Conservation (phyloP, 2,329 filamentous ascomycete species). For the Arthrobotrys sphaeroides region DNA sequence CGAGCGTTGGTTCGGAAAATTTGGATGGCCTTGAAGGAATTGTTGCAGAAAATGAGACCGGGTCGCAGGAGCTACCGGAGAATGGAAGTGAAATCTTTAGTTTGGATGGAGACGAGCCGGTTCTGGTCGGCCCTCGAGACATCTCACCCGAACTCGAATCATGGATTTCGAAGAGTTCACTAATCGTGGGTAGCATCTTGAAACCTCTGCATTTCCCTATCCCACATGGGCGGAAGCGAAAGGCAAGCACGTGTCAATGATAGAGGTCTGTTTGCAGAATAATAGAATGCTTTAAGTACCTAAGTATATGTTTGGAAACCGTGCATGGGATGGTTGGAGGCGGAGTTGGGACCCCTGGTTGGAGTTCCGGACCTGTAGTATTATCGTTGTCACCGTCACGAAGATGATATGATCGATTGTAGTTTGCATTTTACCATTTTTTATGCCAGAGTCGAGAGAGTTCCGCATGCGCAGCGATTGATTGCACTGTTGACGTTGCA, state of each 20-base stretch:
- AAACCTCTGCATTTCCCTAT: conserved; percentile 36
- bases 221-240: conserved; percentile 52
- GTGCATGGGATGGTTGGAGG: conserved; percentile 36
- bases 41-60: conserved; percentile 31
- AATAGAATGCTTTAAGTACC: neutral
- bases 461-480: conserved; percentile 30
- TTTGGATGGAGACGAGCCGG: conserved; percentile 35
- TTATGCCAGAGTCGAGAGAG: conserved; percentile 26
- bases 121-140: conserved; percentile 18
- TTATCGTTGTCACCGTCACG: conserved; percentile 15
- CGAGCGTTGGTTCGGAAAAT: conserved; percentile 24
- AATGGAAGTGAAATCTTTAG: conserved; percentile 26
- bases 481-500: conserved; percentile 13
- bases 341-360: conserved; percentile 41
- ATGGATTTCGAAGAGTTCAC: conserved; percentile 52
- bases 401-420: conserved; percentile 24
- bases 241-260: conserved; percentile 51
- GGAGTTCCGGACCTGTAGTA: conserved; percentile 29
- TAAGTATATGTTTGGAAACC: conserved; percentile 46
- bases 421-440: conserved; percentile 16
- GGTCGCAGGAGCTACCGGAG: conserved; percentile 1
- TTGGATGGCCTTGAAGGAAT: conserved; percentile 20
- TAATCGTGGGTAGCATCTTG: conserved; percentile 49
- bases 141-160: conserved; percentile 51
- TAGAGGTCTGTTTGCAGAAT: conserved; percentile 22